Evolutionary conservation across 768 basidiomycete genomes (phyloP).

Genomic region (Coprinellus aureogranulatus): DNA sequence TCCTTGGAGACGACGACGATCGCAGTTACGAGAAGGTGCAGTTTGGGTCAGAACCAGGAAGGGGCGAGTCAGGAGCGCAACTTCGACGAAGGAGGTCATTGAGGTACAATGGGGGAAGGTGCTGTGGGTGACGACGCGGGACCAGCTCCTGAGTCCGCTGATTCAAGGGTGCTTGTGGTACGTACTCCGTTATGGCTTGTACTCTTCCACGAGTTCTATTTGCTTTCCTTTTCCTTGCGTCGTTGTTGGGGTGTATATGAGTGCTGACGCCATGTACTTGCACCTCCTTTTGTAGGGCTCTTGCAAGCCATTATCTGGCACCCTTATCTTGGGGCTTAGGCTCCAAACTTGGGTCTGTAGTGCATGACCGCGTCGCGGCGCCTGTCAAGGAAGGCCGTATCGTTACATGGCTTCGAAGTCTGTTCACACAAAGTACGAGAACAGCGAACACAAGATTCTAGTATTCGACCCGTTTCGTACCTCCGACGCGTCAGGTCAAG

Average conservation of each 20-base stretch:
- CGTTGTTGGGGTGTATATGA: no score
- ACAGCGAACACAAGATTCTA: no score
- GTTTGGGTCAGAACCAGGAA: constrained; percentile 17
- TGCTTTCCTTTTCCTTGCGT: no score
- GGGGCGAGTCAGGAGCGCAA: constrained; percentile 14
- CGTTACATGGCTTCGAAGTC: constrained; percentile 41
- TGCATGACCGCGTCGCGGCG: constrained; percentile 18
- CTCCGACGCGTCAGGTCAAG: no score
- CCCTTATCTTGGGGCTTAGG: constrained; percentile 39
- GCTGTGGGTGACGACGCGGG: constrained; percentile 60
- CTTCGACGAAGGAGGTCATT: constrained; percentile 30
- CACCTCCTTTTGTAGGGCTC: constrained; percentile 32
- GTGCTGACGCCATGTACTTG: neutral
- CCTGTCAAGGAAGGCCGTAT: constrained; percentile 38
- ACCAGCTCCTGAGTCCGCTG: constrained; percentile 68
- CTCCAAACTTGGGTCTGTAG: constrained; percentile 28
- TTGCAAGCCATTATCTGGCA: constrained; percentile 44
- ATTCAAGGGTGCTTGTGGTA: constrained; percentile 69
- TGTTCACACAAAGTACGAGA: constrained; percentile 5
- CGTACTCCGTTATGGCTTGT: constrained; percentile 17
- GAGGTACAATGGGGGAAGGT: constrained; percentile 57
- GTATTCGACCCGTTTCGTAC: no score
- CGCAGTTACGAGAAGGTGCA: constrained; percentile 32
- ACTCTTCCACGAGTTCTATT: no score
- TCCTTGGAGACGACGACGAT: constrained; percentile 21